A percentile compares a stretch with the other conserved stretches of the same genome.
These are phyloP conservation scores for Vaccinium darrowii DNA, from an alignment of 148 eudicot species.

Conservation along the genomic window DNA sequence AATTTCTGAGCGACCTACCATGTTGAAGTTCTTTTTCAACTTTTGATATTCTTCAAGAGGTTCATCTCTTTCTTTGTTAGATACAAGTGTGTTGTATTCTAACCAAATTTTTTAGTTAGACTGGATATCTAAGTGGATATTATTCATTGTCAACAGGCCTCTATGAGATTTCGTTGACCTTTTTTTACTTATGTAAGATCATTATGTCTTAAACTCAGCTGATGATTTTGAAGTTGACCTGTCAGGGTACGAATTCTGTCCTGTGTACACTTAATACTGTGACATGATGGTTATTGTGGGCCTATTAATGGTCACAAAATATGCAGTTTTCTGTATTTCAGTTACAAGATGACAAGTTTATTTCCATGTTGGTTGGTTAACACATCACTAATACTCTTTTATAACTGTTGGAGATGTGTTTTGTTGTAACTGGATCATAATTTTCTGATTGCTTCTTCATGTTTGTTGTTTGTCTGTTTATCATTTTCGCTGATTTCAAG, in stretches of 20 bases:
- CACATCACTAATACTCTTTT: neutral
- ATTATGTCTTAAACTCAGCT: neutral
- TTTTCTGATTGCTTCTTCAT: neutral
- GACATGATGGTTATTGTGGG: neutral
- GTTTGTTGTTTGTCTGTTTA: neutral
- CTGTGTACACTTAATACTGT: neutral
- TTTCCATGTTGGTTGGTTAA: neutral
- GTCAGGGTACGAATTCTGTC: neutral
- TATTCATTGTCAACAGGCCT: neutral
- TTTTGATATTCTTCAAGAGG: neutral
- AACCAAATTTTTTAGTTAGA: neutral
- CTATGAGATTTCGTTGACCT: neutral
- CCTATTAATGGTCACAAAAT: neutral
- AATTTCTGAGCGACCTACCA: neutral
- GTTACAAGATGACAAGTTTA: neutral
- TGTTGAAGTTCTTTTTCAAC: constrained; percentile 9
- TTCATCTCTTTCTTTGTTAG: neutral
- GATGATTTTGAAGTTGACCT: neutral
- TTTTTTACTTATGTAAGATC: neutral
- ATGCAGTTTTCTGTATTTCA: neutral
- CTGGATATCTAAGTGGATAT: neutral
- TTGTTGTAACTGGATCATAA: neutral
- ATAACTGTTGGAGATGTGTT: neutral
- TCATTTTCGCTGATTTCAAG: constrained; percentile 5
- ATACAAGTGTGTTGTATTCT: neutral